A percentile compares a stretch with the other conserved stretches of the same genome.
Conservation (phyloP, 768 basidiomycete genomes). For the Psilocybe sp. region DNA sequence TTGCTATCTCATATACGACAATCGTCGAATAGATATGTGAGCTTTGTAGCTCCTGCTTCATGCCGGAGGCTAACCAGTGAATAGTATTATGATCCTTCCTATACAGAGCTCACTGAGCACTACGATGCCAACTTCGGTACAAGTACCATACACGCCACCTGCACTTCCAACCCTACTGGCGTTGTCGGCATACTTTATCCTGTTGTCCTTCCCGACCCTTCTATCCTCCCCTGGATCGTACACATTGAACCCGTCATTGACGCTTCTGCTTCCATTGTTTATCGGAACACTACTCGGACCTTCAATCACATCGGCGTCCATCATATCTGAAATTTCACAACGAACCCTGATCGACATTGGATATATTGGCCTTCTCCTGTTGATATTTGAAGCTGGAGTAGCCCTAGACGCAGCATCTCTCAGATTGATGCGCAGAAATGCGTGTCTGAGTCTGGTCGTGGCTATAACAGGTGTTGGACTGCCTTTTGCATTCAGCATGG, state of each 20-base stretch:
- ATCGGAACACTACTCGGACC: constrained; percentile 10
- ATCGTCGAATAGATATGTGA: too few relatives aligned
- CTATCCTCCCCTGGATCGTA: not conserved
- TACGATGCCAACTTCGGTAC: too few relatives aligned
- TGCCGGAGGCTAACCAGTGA: too few relatives aligned
- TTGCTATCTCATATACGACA: too few relatives aligned
- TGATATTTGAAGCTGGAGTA: constrained; percentile 61
- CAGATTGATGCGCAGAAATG: constrained; percentile 38
- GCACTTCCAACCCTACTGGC: too few relatives aligned
- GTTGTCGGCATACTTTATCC: too few relatives aligned
- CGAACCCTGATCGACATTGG: constrained; percentile 41
- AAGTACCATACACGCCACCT: too few relatives aligned
- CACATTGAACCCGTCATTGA: constrained; percentile 1
- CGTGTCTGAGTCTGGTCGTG: constrained; percentile 44
- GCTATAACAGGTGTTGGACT: constrained; percentile 51
- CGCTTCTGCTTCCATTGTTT: constrained; percentile 3
- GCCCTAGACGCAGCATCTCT: constrained; percentile 37
- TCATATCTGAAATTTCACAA: constrained; percentile 39
- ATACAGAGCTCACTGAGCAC: too few relatives aligned
- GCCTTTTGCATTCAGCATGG: constrained; percentile 52
- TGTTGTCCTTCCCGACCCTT: too few relatives aligned
- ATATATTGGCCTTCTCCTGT: constrained; percentile 43
- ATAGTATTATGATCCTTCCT: too few relatives aligned
- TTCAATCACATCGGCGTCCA: constrained; percentile 36
- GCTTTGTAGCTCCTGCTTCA: too few relatives aligned